Percentiles rank a stretch among this genome's conserved stretches.
phyloP scores from a whole-genome alignment of 2,329 filamentous ascomycete species.

The Fusarium sp. region DNA sequence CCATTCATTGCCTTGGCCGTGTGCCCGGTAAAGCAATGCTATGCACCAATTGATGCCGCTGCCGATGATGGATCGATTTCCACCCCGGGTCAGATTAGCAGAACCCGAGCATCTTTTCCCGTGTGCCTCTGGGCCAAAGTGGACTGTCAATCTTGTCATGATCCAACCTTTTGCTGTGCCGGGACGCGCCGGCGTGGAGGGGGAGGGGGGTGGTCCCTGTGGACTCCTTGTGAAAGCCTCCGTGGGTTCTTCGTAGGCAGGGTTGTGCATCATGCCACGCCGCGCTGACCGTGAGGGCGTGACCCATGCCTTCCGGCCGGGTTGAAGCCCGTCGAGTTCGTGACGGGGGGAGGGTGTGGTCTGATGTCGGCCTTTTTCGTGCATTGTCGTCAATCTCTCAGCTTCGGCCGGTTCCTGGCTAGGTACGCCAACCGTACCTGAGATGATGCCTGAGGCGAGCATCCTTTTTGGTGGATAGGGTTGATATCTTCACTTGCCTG shows the following conservation, averaged over 20 bases:
- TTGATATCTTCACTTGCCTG: neutral
- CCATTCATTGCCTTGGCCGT: neutral
- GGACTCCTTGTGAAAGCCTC: slow-evolving; percentile 7
- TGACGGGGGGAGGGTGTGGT: slow-evolving; percentile 18
- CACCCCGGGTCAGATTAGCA: slow-evolving; percentile 15
- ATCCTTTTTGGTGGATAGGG: neutral
- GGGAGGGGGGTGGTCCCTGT: slow-evolving; percentile 28
- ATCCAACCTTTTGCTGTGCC: slow-evolving; percentile 33
- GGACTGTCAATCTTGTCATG: slow-evolving; percentile 45
- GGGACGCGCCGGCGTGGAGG: slow-evolving; percentile 44
- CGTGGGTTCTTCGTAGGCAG: slow-evolving; percentile 33
- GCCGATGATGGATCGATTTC: slow-evolving; percentile 35
- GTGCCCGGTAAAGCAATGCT: neutral
- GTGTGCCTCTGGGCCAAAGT: slow-evolving; percentile 36
- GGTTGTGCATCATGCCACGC: slow-evolving; percentile 45
- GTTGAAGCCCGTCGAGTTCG: slow-evolving; percentile 15
- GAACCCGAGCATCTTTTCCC: slow-evolving; percentile 23
- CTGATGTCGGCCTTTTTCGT: slow-evolving; percentile 26
- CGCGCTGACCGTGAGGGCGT: slow-evolving; percentile 25
- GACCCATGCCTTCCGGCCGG: slow-evolving; percentile 21
- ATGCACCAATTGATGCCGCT: slow-evolving; percentile 4
- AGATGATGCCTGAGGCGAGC: neutral
- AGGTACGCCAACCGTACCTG: neutral
- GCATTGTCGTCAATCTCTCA: slow-evolving; percentile 21
- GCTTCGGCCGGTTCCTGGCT: slow-evolving; percentile 10